These are phyloP conservation scores for Verbascum thapsus DNA, from an alignment of 257 asterid genomes.

Conservation along the genomic window DNA sequence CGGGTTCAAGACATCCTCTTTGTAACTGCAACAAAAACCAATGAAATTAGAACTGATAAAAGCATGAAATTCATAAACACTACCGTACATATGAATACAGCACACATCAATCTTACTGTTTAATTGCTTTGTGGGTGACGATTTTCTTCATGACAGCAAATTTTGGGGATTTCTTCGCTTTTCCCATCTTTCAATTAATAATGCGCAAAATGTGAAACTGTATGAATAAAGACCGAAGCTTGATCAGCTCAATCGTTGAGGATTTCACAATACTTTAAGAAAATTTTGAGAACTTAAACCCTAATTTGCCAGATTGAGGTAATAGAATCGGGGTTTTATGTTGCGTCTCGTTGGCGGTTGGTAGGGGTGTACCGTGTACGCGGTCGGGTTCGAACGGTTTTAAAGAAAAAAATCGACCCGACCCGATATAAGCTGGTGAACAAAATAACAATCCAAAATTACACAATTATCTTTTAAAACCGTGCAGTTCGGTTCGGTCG, in stretches of 20 bases:
- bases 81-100: background rate
- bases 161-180: constrained; percentile 78
- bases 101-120: constrained; percentile 49
- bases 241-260: no score
- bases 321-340: no score
- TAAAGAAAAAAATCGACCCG: no score
- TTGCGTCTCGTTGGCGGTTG: no score
- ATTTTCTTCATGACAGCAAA: constrained; percentile 93
- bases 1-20: constrained; percentile 86
- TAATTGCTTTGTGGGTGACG: constrained; percentile 68
- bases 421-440: no score
- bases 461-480: no score
- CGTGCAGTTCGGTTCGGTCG: no score
- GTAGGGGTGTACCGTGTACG: no score
- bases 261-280: background rate
- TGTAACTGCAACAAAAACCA: constrained; percentile 47
- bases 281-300: background rate
- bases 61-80: constrained; percentile 16
- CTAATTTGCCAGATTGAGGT: no score
- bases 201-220: background rate
- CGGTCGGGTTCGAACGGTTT: no score
- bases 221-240: background rate
- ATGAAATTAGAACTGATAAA: background rate
- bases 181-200: constrained; percentile 70
- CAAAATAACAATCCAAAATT: no score